A percentile compares a stretch with the other conserved stretches of the same genome.
Evolutionary conservation across 768 basidiomycete species (phyloP).

Genomic region (Tulasnella sp.): DNA sequence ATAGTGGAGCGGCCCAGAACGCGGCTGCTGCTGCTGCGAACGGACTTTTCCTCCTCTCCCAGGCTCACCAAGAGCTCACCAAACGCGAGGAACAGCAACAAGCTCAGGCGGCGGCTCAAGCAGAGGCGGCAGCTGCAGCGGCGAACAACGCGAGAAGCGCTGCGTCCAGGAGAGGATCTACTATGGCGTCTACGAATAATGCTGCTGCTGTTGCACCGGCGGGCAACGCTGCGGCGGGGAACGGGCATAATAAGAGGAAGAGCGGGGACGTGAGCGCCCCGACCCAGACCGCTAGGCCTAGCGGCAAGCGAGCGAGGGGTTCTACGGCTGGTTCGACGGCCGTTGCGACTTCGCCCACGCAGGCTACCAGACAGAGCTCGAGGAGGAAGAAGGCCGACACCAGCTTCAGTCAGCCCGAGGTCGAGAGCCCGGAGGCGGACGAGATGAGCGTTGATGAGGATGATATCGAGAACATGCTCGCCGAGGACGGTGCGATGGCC

Average conservation of each 20-base stretch:
- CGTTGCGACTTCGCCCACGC: conserved; percentile 5
- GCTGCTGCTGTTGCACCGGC: too few species aligned
- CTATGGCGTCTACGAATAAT: conserved; percentile 9
- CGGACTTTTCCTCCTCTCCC: conserved; percentile 87
- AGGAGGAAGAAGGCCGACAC: conserved; percentile 31
- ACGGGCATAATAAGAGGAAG: conserved; percentile 22
- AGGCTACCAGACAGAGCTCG: conserved; percentile 19
- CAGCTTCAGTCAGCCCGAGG: conserved; percentile 32
- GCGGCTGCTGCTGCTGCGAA: conserved; percentile 75
- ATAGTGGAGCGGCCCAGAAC: conserved; percentile 44
- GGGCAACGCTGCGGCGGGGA: background rate
- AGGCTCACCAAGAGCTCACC: conserved; percentile 93
- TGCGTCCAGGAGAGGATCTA: conserved; percentile 30
- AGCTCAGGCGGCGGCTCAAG: conserved; percentile 35
- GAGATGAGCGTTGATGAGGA: conserved; percentile 40
- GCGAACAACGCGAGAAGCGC: conserved; percentile 31
- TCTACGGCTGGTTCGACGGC: conserved; percentile 18
- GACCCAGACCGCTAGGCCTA: background rate
- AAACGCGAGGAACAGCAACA: conserved; percentile 78
- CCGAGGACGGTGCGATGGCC: conserved; percentile 22
- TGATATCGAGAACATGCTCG: conserved; percentile 35
- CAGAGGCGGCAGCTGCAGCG: conserved; percentile 34
- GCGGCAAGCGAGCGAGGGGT: conserved; percentile 16
- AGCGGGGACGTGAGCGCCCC: background rate
- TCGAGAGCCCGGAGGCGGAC: conserved; percentile 25